Evolutionary conservation across 179 eudicot species (phyloP).

Genomic region (Silene vulgaris): DNA sequence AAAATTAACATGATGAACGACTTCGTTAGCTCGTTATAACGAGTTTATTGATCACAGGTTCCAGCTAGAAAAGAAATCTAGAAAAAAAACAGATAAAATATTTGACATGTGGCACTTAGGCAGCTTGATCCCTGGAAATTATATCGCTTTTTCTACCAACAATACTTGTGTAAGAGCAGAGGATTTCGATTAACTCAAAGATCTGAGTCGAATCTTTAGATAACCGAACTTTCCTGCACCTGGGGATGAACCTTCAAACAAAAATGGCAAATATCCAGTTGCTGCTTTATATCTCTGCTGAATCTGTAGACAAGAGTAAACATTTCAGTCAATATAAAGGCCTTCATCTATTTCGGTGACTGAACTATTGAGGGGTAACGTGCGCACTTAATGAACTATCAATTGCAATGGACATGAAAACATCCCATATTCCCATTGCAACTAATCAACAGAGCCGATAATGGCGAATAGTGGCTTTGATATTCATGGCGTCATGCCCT

Average conservation of each 20-base stretch:
- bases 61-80: neutral
- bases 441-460: neutral
- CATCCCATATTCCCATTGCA: neutral
- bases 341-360: neutral
- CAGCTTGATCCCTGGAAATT: neutral
- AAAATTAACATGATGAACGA: neutral
- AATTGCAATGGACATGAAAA: neutral
- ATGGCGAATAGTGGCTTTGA: neutral
- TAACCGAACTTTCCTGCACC: conserved; percentile 96
- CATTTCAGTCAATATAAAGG: conserved; percentile 16
- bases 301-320: conserved; percentile 42
- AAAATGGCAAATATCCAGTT: conserved; percentile 76
- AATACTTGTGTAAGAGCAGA: neutral
- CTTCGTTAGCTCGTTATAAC: neutral
- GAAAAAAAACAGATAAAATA: neutral
- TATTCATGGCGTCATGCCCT: neutral
- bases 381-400: neutral
- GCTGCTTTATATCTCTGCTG: conserved; percentile 76
- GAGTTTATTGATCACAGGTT: neutral
- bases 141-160: conserved; percentile 3
- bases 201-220: conserved; percentile 55
- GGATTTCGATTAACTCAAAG: conserved; percentile 9
- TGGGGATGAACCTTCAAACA: conserved; percentile 96
- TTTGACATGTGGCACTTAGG: neutral
- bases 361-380: neutral